Percentiles rank a stretch among this genome's conserved stretches.
These are phyloP conservation scores for Ceratobasidium sp. DNA, from an alignment of 1,284 basidiomycete species.

Conservation along the genomic window DNA sequence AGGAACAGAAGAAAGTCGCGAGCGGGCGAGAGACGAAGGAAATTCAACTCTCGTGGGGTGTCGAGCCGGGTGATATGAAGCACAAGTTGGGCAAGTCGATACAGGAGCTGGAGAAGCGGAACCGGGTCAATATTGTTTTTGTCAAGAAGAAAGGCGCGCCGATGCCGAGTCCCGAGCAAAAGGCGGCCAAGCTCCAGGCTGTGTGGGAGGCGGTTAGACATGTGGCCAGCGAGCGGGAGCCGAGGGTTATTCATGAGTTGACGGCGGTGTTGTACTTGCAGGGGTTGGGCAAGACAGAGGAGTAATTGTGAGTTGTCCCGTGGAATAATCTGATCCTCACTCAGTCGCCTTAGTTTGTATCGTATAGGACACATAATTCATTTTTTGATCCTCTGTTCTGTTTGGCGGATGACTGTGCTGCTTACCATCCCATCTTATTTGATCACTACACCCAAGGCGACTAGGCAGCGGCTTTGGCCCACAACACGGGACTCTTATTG, in stretches of 20 bases:
- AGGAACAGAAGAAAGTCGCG: slow-evolving; percentile 49
- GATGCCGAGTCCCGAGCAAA: slow-evolving; percentile 33
- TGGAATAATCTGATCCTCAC: background rate
- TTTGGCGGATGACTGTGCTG: too few species aligned
- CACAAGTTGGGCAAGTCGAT: slow-evolving; percentile 76
- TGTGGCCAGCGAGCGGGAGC: slow-evolving; percentile 34
- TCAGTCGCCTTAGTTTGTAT: too few species aligned
- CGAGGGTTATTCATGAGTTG: background rate
- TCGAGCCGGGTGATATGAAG: slow-evolving; percentile 69
- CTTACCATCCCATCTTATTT: too few species aligned
- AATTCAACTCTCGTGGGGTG: slow-evolving; percentile 79
- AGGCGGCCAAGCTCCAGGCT: slow-evolving; percentile 23
- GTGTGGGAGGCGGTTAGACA: slow-evolving; percentile 43
- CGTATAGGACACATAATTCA: too few species aligned
- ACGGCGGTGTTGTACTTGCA: slow-evolving; percentile 26
- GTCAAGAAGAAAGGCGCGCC: slow-evolving; percentile 46
- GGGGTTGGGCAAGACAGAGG: slow-evolving; percentile 15
- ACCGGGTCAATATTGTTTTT: slow-evolving; percentile 71
- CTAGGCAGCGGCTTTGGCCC: too few species aligned
- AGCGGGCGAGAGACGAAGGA: slow-evolving; percentile 67
- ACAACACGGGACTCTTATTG: too few species aligned
- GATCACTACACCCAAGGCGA: too few species aligned
- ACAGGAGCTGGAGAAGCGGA: slow-evolving; percentile 71
- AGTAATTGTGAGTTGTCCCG: background rate
- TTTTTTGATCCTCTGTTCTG: too few species aligned